A percentile compares a stretch with the other conserved stretches of the same genome.
Conservation (phyloP, 75 land plant genomes). For the Adiantum capillusveneris region DNA sequence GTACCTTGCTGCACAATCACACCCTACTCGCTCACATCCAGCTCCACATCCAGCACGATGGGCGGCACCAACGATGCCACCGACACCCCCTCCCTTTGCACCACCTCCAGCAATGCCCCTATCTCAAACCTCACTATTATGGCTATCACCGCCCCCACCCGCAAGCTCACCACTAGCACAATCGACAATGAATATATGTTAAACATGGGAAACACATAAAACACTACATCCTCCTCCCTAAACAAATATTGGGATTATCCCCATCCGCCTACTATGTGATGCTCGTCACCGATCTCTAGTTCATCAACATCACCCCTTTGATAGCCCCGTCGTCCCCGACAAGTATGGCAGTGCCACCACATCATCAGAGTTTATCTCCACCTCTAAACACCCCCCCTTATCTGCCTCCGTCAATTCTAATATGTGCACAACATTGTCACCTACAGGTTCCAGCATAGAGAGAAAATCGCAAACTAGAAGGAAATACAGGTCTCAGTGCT, state of each 20-base stretch:
- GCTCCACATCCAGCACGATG: slow-evolving; percentile 56
- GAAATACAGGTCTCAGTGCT: too few species aligned
- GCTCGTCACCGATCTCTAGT: slow-evolving; percentile 50
- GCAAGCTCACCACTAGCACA: slow-evolving; percentile 48
- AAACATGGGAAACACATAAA: slow-evolving; percentile 71
- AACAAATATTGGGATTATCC: slow-evolving; percentile 60
- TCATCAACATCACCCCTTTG: slow-evolving; percentile 86
- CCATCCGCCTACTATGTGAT: slow-evolving; percentile 79
- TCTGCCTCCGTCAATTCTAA: slow-evolving; percentile 31
- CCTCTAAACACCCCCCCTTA: slow-evolving; percentile 28
- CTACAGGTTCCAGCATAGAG: too few species aligned
- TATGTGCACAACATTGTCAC: too few species aligned
- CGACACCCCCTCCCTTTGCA: slow-evolving; percentile 48
- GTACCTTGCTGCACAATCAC: too few species aligned
- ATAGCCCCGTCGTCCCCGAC: slow-evolving; percentile 75
- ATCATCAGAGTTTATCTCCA: slow-evolving; percentile 58
- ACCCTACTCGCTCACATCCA: too few species aligned
- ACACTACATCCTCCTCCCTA: slow-evolving; percentile 45
- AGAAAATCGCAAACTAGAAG: too few species aligned
- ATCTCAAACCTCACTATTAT: slow-evolving; percentile 70
- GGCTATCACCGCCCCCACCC: slow-evolving; percentile 56
- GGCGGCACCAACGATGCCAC: slow-evolving; percentile 76
- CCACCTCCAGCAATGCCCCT: slow-evolving; percentile 38
- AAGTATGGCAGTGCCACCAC: slow-evolving; percentile 78
- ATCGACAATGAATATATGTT: slow-evolving; percentile 74